phyloP scores from a whole-genome alignment of 768 basidiomycete genomes.

The Goffeauzyma gilvescens region DNA sequence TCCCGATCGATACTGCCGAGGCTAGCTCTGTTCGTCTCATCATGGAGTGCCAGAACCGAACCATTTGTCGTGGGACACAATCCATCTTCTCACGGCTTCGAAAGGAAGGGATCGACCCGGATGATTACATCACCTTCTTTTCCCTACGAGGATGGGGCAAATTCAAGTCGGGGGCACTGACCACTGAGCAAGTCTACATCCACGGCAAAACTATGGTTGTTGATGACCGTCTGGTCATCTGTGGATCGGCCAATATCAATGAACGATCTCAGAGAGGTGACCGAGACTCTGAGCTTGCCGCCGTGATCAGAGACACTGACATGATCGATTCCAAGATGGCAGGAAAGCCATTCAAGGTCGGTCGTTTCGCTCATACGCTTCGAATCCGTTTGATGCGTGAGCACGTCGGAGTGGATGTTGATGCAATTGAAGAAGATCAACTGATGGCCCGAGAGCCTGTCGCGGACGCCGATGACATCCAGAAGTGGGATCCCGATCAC shows the following conservation, averaged over 20 bases:
- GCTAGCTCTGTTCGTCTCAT: conserved; percentile 87
- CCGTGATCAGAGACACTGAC: conserved; percentile 86
- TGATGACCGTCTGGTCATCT: conserved; percentile 50
- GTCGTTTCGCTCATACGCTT: conserved; percentile 85
- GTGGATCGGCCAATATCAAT: conserved; percentile 77
- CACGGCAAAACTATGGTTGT: conserved; percentile 73
- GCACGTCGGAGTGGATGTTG: conserved; percentile 87
- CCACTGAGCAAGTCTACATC: conserved; percentile 87
- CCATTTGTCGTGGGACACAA: conserved; percentile 68
- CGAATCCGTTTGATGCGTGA: conserved; percentile 90
- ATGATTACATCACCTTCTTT: conserved; percentile 79
- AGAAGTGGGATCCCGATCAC: conserved; percentile 53
- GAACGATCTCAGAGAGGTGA: conserved; percentile 90
- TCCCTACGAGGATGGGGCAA: conserved; percentile 86
- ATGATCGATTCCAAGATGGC: conserved; percentile 94
- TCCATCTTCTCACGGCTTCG: conserved; percentile 74
- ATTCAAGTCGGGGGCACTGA: conserved; percentile 58
- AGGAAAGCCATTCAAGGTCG: conserved; percentile 82
- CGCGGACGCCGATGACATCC: conserved; percentile 39
- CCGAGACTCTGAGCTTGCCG: conserved; percentile 84
- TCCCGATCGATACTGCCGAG: conserved; percentile 77
- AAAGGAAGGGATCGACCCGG: conserved; percentile 81
- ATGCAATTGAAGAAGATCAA: conserved; percentile 61
- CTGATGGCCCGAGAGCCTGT: conserved; percentile 42
- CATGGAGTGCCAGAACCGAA: conserved; percentile 80